Base-by-base conservation (phyloP, 306 rosid genomes). In the Gastrolobium villosum region DNA sequence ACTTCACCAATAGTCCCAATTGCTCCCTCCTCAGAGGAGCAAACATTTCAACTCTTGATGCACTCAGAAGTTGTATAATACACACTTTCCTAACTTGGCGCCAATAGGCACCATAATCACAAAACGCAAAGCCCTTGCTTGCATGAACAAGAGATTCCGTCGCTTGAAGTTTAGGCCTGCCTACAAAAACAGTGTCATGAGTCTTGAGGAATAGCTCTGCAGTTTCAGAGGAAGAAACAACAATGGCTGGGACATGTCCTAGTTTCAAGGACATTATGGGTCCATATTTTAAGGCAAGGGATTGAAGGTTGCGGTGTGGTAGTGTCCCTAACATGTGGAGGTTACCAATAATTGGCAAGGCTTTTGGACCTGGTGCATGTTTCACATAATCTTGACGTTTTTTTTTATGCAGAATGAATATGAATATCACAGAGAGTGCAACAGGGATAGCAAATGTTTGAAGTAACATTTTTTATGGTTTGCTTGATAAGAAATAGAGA, bases 141-240 rank as follows among this genome's bases (percentile, higher is more conserved):
- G 76, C 83, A 36, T 76, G 80, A 5, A 43, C 0, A 0, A 80
- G 0, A 61, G 63, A 36, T 6, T 82, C 36, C 0, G n/a, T n/a
- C n/a, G 74, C 55, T 41, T 70, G 43, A 3, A 62, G 3, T 5
- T 31, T 63, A 0, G 87, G 87, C 20, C 87, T 37, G 49, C 6
- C 59, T 0, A 81, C 72, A 1, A 75, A 81, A 4, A 48, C 59
- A 0, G 52, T 2, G 75, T 87, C 89, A 14, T 87, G 78, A 2
- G 89, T 85, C 75, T 78, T 87, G 40, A 89, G 91, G 74, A 87
- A 83, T 0, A 54, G 77, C 62, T 89, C 75, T 0, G 89, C 91
- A 1, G 89, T 83, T 35, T 26, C 36, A 0, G 88, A 71, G 59
- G 91, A 78, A 0, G 88, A 76, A 7, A 85, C 28, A 15, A 79